A percentile compares a stretch with the other conserved stretches of the same genome.
Evolutionary conservation across 1,139 yeast genomes (phyloP).

Genomic region (Taphrina communis): DNA sequence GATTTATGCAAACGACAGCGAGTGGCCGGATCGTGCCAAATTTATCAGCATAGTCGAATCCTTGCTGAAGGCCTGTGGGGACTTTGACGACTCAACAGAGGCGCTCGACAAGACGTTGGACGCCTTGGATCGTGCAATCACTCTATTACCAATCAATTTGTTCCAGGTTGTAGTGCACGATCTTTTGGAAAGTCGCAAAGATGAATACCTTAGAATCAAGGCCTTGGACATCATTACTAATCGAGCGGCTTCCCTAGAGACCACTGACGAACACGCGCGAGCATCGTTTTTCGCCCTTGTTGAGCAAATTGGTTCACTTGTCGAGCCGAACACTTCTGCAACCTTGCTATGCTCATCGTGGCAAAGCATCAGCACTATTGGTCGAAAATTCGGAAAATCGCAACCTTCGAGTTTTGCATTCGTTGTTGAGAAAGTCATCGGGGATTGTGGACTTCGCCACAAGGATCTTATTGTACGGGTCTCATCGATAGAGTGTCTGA

Average conservation of each 20-base stretch:
- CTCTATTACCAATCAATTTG: slow-evolving; percentile 39
- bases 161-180: slow-evolving; percentile 29
- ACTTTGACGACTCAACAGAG: slow-evolving; percentile 11
- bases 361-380: slow-evolving; percentile 69
- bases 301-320: slow-evolving; percentile 12
- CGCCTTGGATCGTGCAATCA: slow-evolving; percentile 40
- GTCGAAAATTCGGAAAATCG: slow-evolving; percentile 66
- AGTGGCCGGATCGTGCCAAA: slow-evolving; percentile 16
- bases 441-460: slow-evolving; percentile 61
- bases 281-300: slow-evolving; percentile 16
- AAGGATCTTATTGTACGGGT: slow-evolving; percentile 66
- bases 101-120: slow-evolving; percentile 30
- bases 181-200: slow-evolving; percentile 11
- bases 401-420: slow-evolving; percentile 59
- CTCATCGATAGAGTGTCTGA: slow-evolving; percentile 74
- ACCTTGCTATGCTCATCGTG: slow-evolving; percentile 49
- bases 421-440: slow-evolving; percentile 60
- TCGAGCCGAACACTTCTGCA: slow-evolving; percentile 8
- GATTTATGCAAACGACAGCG: slow-evolving; percentile 14
- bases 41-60: slow-evolving; percentile 29
- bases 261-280: slow-evolving; percentile 12
- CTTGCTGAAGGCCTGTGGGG: slow-evolving; percentile 27
- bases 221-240: slow-evolving; percentile 28
- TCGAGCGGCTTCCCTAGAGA: slow-evolving; percentile 18
- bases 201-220: slow-evolving; percentile 27